Percentiles rank a stretch among this genome's conserved stretches.
phyloP scores from a whole-genome alignment of 495 filamentous ascomycete genomes.

The Amphirosellinia nigrospora region DNA sequence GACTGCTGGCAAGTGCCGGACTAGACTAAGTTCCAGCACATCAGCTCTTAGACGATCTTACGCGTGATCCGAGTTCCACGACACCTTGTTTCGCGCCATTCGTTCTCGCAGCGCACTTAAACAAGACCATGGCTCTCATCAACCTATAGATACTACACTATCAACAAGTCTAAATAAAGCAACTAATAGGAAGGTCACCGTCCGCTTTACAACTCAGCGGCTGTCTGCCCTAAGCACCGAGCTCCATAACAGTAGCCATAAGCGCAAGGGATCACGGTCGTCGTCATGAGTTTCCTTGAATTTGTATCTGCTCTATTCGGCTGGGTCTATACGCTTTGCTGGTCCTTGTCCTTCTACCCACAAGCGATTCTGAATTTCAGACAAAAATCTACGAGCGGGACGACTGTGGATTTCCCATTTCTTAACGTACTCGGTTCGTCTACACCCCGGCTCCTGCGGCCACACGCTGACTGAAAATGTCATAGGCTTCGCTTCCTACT shows the following conservation, averaged over 20 bases:
- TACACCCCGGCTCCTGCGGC: conserved; percentile 55
- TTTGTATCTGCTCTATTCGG: conserved; percentile 61
- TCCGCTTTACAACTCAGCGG: neutral
- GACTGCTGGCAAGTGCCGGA: too few relatives aligned
- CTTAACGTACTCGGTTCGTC: conserved; percentile 76
- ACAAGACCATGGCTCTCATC: conserved; percentile 10
- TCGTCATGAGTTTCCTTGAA: conserved; percentile 42
- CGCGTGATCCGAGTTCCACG: conserved; percentile 5
- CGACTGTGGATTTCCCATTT: conserved; percentile 83
- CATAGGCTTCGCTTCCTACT: conserved; percentile 77
- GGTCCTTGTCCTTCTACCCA: conserved; percentile 92
- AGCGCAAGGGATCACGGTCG: neutral
- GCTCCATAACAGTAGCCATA: neutral
- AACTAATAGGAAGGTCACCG: neutral
- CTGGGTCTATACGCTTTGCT: conserved; percentile 70
- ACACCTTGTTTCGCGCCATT: neutral
- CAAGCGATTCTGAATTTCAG: conserved; percentile 79
- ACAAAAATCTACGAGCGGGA: conserved; percentile 77
- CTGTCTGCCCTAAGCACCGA: neutral
- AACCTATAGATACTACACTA: neutral
- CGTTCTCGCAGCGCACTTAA: neutral
- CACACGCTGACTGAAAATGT: conserved; percentile 18
- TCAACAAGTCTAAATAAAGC: neutral
- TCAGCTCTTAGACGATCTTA: neutral
- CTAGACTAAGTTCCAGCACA: too few relatives aligned